A percentile compares a stretch with the other conserved stretches of the same genome.
phyloP scores from a whole-genome alignment of 2,329 filamentous ascomycete species.

The Talaromyces sp. region DNA sequence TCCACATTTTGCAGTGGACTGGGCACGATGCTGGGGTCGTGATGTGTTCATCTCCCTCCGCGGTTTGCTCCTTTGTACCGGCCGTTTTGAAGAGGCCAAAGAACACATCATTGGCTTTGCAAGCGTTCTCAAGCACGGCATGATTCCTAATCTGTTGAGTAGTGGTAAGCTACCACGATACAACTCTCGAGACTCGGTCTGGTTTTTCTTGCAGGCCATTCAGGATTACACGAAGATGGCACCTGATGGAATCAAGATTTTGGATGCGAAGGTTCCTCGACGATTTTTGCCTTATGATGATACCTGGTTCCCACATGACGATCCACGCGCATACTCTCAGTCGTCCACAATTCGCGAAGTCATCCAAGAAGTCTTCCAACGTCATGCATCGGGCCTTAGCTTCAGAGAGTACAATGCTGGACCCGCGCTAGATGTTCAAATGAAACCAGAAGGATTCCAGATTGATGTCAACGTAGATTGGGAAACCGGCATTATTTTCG shows the following conservation, averaged over 20 bases:
- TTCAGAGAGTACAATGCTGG: constrained; percentile 96
- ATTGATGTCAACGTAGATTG: constrained; percentile 89
- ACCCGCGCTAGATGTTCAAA: constrained; percentile 81
- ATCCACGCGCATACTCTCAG: constrained; percentile 78
- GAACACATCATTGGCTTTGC: constrained; percentile 95
- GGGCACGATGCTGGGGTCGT: constrained; percentile 95
- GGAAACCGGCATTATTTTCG: constrained; percentile 85
- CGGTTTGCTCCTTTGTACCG: constrained; percentile 86
- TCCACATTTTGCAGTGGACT: constrained; percentile 88
- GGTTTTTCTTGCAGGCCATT: constrained; percentile 96
- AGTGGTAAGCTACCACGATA: constrained; percentile 84
- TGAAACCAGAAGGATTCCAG: constrained; percentile 88
- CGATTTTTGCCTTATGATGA: constrained; percentile 95
- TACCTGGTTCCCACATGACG: constrained; percentile 81
- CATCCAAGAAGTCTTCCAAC: constrained; percentile 87
- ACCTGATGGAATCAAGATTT: constrained; percentile 68
- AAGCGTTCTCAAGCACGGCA: constrained; percentile 94
- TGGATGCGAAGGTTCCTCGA: constrained; percentile 73
- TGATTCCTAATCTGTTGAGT: constrained; percentile 92
- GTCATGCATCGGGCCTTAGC: constrained; percentile 84
- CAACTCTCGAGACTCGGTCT: constrained; percentile 93
- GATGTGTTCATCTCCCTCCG: constrained; percentile 96
- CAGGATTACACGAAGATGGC: constrained; percentile 86
- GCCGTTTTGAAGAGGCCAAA: constrained; percentile 80
- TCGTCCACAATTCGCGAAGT: constrained; percentile 82